Base-by-base conservation (phyloP, 2,329 filamentous ascomycete genomes). In the Ambrosiella cleistominuta region DNA sequence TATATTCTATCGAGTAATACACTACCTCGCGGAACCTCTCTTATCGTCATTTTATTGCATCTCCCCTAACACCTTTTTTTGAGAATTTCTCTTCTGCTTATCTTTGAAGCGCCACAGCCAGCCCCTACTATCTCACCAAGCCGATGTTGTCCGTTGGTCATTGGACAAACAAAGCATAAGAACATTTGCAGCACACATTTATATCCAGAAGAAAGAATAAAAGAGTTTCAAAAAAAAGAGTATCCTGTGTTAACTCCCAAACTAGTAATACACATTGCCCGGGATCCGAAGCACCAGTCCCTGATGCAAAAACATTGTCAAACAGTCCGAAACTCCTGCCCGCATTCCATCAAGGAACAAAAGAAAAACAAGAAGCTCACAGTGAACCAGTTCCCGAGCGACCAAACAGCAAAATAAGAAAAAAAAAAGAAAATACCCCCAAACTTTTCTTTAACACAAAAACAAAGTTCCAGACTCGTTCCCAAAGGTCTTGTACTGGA, bases 251-350 rank as follows among this genome's bases (percentile, higher is more conserved):
- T 40, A 54, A 54, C 52, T n/a, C 38, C 6, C 6, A 54, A 40
- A 54, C 52, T 54, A 54, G 52, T 54, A 54, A 54, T 54, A 54
- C 52, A 54, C 6, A 27, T 9, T 38, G 38, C 52, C 39, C 5
- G 35, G 47, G 47, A 51, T 51, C 47, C 27, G 8, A 15, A 51
- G 27, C 47, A 51, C 47, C 47, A 27, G 47, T 27, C 35, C 35
- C 47, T 51, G 13, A 19, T 51, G n/a, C 19, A 51, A 51, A 51
- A 19, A 11, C 12, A 49, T 49, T 19, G 12, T 51, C 19, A 51
- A 19, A 36, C 3, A 35, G 19, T 19, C 47, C 19, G 47, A 51
- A 51, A 36, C 47, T 51, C 19, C 47, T 51, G 47, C 47, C 9
- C 27, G 1, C 47, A 35, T 51, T 27, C 19, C 47, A 51, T 51